Base-by-base conservation (phyloP, 495 filamentous ascomycete species). In the Penicillium bialowiezense region DNA sequence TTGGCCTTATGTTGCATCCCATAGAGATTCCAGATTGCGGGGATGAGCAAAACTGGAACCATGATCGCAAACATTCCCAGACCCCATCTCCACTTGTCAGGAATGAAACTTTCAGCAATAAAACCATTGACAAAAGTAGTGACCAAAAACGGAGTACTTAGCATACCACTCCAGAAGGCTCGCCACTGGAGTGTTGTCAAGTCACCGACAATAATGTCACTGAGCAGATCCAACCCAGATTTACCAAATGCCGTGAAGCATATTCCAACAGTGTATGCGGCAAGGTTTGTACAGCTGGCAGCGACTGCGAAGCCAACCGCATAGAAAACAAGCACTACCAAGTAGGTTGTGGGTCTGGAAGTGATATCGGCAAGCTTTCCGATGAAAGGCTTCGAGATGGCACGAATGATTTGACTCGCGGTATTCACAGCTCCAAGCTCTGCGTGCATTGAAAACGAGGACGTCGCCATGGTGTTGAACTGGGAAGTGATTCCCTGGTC, bases 241-340 rank as follows among this genome's bases (percentile, higher is more conserved):
- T 41, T 41, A 5, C 38, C 38, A 41, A 41, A 7, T 41, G 38
- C 8, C 2, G 38, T 41, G 38, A 41, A 41, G 20, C 38, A 41
- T 1, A 41, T 41, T 8, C 38, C 38, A 26, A 41, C 38, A 5
- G 38, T 41, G 19, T 41, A 41, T 23, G 38, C 17, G 5, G 38
- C 17, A 10, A 41, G n/a, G 3, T 23, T 41, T 1, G 10, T 41
- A 10, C 10, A 12, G 38, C 38, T 41, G 3, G 38, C 38, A 10
- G 38, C 38, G 1, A 41, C 38, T 6, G 38, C 38, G 19, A 41
- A 41, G 1, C 38, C 38, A 7, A 41, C 20, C 5, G 38, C 38
- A 24, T 41, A 41, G 15, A 41, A 41, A 6, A 15, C 38, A 13
- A 41, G 15, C 8, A 41, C 15, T 7, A 17, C n/a, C 5, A 24